Base-by-base conservation (phyloP, 1,139 yeast genomes). In the Protomyces lactucae-debilis region DNA sequence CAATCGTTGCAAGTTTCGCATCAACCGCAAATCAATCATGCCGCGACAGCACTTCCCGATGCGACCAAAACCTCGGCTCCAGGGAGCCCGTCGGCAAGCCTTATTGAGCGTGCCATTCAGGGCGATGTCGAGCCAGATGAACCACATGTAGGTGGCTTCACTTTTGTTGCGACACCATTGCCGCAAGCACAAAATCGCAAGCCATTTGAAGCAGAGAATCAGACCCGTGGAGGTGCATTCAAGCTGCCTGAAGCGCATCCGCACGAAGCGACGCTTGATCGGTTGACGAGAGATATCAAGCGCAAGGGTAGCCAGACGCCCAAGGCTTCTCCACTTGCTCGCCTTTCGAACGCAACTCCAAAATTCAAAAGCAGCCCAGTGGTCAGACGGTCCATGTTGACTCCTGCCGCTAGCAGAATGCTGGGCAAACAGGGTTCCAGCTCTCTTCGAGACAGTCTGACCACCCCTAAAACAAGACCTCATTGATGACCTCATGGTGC, bases 121-220 rank as follows among this genome's bases (percentile, higher is more conserved):
- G 35, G 39, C 18, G 63, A 51, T 18, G 37, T 45, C 8, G 51
- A 21, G 23, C 56, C 51, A n/a, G 55, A 59, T n/a, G 61, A 53
- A 3, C 67, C 69, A 1, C 28, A 18, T 16, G 68, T 68, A 5
- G 61, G 61, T 12, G 70, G 70, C 14, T 69, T 61, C 48, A 60
- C 68, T 3, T 67, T 69, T 52, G 66, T 69, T 0, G 59, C 68
- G 12, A 59, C 63, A 18, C 63, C 63, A 1, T 18, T 18, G 16
- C 40, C 36, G 1, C 43, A 59, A 28, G 12, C 40, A 14, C 39
- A 37, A 37, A n/a, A 6, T 37, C 16, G 4, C 14, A 14, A 4
- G 43, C 43, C 43, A 14, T 37, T 37, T n/a, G 14, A 39, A 18
- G 32, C 40, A 21, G 23, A 46, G 18, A 51, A 55, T 9, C 37